Percentiles rank a stretch among this genome's conserved stretches.
phyloP scores from a whole-genome alignment of 2,329 filamentous ascomycete species.

The Ophiocordyceps camponoti-leonardi region DNA sequence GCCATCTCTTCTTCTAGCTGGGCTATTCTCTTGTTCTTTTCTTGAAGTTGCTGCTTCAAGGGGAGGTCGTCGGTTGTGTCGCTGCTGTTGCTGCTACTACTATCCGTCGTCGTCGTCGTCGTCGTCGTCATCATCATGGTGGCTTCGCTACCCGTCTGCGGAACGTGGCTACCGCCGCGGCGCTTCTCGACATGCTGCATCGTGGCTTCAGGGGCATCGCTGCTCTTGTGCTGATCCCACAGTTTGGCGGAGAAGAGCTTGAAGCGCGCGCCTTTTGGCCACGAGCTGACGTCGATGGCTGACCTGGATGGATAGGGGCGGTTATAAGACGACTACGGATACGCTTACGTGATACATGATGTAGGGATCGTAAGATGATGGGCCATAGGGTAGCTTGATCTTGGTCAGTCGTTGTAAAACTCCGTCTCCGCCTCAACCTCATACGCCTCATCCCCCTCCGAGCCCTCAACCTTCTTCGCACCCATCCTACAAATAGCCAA shows the following conservation, averaged over 20 bases:
- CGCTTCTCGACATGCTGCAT: slow-evolving; percentile 29
- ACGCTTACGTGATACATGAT: no score
- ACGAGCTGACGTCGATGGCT: slow-evolving; percentile 1
- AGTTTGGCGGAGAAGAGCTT: neutral
- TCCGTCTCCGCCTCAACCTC: slow-evolving; percentile 33
- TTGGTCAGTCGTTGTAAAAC: no score
- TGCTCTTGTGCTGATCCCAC: neutral
- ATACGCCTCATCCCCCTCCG: slow-evolving; percentile 32
- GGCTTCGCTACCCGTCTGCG: slow-evolving; percentile 6
- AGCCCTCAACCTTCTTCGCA: slow-evolving; percentile 44
- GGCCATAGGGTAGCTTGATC: no score
- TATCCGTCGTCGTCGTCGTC: slow-evolving; percentile 7
- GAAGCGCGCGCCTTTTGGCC: slow-evolving; percentile 4
- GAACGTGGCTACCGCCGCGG: slow-evolving; percentile 15
- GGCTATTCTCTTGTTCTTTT: slow-evolving; percentile 34
- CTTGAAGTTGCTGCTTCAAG: slow-evolving; percentile 13
- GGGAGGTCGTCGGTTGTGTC: no score
- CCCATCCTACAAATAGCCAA: slow-evolving; percentile 81
- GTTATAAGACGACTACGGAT: no score
- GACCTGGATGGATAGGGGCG: no score
- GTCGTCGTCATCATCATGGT: slow-evolving; percentile 1
- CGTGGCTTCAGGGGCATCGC: neutral
- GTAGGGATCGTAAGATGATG: no score
- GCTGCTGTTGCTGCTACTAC: slow-evolving; percentile 2
- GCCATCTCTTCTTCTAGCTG: slow-evolving; percentile 33